phyloP scores from a whole-genome alignment of 306 rosid species.

The Citrullus colocynthis region DNA sequence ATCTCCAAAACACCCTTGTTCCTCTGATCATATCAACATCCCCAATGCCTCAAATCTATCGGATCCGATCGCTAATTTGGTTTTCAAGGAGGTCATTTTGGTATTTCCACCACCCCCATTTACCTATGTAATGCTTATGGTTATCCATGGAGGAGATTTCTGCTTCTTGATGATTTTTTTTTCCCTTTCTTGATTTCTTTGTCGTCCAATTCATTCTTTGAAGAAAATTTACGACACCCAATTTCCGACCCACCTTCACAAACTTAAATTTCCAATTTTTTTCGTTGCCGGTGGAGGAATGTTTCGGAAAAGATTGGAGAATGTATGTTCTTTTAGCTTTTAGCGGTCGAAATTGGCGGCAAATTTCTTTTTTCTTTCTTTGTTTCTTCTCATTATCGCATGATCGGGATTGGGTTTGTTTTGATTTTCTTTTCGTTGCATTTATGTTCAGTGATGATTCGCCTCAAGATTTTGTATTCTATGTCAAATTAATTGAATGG shows the following conservation, averaged over 20 bases:
- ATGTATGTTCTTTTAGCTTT: background rate
- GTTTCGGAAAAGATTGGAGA: background rate
- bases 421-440: background rate
- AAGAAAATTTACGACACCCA: background rate
- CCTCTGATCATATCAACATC: background rate
- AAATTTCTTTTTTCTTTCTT: background rate
- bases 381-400: background rate
- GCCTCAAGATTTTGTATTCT: background rate
- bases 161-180: background rate
- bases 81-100: background rate
- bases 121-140: slow-evolving; percentile 27
- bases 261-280: background rate
- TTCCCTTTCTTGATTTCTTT: slow-evolving; percentile 2
- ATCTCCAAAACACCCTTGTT: background rate
- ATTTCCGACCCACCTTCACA: background rate
- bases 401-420: background rate
- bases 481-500: background rate
- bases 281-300: background rate
- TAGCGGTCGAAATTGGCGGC: slow-evolving; percentile 1
- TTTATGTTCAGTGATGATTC: background rate
- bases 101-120: background rate
- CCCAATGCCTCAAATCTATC: background rate
- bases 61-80: background rate
- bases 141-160: slow-evolving; percentile 12
- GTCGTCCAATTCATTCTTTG: background rate